Conservation (phyloP, 352 stramenopile genomes). For the Globisporangium solare region DNA sequence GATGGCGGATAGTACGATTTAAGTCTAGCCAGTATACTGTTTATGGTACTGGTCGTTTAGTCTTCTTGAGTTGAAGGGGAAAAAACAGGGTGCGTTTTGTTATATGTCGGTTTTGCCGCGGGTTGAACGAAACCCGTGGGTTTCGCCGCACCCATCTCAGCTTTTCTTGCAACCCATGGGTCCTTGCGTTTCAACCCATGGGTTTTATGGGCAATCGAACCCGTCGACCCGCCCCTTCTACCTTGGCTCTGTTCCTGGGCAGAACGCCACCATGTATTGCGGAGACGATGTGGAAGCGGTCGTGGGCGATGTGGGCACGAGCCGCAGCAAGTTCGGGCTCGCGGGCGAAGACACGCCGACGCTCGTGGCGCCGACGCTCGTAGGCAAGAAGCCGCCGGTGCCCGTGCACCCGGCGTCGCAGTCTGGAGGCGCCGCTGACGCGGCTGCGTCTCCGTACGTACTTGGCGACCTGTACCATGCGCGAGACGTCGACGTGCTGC, state of each 20-base stretch:
- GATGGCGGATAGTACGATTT: too few species aligned
- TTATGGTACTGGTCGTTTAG: not conserved
- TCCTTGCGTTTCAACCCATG: too few species aligned
- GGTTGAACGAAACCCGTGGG: not conserved
- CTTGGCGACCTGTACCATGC: constrained; percentile 54
- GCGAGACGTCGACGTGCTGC: constrained; percentile 54
- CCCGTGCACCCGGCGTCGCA: constrained; percentile 1
- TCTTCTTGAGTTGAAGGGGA: not conserved
- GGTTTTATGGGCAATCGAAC: too few species aligned
- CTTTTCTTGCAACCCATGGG: not conserved
- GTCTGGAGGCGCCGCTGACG: not conserved
- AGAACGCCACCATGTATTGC: constrained; percentile 86
- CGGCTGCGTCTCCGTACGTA: constrained; percentile 17
- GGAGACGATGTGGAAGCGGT: constrained; percentile 95
- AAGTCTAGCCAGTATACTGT: too few species aligned
- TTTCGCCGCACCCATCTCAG: too few species aligned
- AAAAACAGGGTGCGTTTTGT: not conserved
- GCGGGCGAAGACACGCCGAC: constrained; percentile 93
- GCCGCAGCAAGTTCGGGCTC: constrained; percentile 92
- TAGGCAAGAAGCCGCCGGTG: constrained; percentile 28
- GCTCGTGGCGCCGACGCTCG: constrained; percentile 75
- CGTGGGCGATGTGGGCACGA: constrained; percentile 91
- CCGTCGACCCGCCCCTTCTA: too few species aligned
- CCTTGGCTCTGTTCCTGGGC: too few species aligned
- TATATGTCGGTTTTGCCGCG: not conserved